phyloP scores from a whole-genome alignment of 2,329 filamentous ascomycete genomes.

The Diaporthe helianthi region DNA sequence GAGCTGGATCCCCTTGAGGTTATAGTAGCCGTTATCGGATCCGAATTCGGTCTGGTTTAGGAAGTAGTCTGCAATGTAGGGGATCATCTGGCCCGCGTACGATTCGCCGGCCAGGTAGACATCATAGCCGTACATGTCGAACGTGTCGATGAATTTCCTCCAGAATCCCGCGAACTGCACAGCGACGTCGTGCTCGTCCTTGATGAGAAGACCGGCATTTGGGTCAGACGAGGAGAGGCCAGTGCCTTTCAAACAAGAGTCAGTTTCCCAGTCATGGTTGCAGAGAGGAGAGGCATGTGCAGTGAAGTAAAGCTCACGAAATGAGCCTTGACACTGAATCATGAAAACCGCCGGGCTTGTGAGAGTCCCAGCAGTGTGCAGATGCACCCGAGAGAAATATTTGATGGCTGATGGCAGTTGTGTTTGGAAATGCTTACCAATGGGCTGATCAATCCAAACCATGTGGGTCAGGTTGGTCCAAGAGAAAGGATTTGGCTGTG shows the following conservation, averaged over 20 bases:
- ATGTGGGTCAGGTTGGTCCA: slow-evolving; percentile 78
- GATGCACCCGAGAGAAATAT: no score
- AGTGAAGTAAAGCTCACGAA: no score
- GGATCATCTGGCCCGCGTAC: slow-evolving; percentile 65
- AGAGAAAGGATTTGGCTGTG: slow-evolving; percentile 68
- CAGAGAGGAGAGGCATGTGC: no score
- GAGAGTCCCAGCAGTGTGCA: no score
- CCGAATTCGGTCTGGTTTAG: slow-evolving; percentile 66
- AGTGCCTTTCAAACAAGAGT: slow-evolving; percentile 45
- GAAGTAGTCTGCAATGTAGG: slow-evolving; percentile 74
- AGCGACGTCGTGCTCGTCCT: slow-evolving; percentile 68
- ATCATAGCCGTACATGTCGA: slow-evolving; percentile 66
- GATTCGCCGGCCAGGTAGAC: slow-evolving; percentile 74
- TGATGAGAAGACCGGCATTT: slow-evolving; percentile 62
- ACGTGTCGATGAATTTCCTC: slow-evolving; percentile 74
- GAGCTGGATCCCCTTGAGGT: slow-evolving; percentile 71
- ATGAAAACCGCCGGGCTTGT: no score
- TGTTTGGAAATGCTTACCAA: slow-evolving; percentile 41
- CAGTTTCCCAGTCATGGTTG: no score
- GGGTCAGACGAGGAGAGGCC: slow-evolving; percentile 65
- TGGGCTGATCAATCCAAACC: slow-evolving; percentile 73
- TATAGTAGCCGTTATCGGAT: slow-evolving; percentile 67
- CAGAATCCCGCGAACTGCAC: slow-evolving; percentile 75
- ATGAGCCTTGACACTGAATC: no score
- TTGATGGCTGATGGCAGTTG: no score